Base-by-base conservation (phyloP, 805 yeast genomes). In the Monosporozyma yasuniensis region DNA sequence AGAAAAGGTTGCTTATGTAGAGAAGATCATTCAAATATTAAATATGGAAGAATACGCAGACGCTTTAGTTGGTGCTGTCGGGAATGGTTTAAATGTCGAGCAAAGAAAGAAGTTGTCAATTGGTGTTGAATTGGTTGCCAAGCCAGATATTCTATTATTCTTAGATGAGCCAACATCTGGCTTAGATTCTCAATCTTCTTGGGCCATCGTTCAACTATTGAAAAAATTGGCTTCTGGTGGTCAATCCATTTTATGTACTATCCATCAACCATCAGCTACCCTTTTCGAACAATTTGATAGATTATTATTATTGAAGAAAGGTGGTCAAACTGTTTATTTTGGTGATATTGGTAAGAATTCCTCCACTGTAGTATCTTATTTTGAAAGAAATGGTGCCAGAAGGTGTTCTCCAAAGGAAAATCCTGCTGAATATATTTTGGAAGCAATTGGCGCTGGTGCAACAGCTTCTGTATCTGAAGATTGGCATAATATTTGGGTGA, bases 401-500 rank as follows among this genome's bases (percentile, higher is more conserved):
- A 73, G 73, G 48, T 83, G 89, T 66, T 65, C 65, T 3, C 60
- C 62, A n/a, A 63, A 59, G 11, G 86, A 79, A 48, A 82, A 82
- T 55, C 87, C 87, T 2, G 87, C 87, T 7, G 87, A 81, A 61
- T 82, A 81, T 69, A 78, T 81, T 64, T 64, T 82, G 52, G 83
- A 80, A 51, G 78, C 76, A 18, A 80, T 84, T 63, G 88, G 88
- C 34, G 87, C 88, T 21, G 88, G 86, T 56, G 86, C 88, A 2
- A 81, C 85, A 16, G 80, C 86, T 1, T 58, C 67, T 30, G 75
- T 72, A 7, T 59, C 68, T 11, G 72, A 68, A 27, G 78, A 83
- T 30, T 84, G 83, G 79, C 67, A 69, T 58, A 73, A 77, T 16
- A 72, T 73, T 4, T 83, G 90, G 80, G 62, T 59, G 50, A 66